phyloP scores from a whole-genome alignment of 78 protist species.

The Cyanophora paradoxa region DNA sequence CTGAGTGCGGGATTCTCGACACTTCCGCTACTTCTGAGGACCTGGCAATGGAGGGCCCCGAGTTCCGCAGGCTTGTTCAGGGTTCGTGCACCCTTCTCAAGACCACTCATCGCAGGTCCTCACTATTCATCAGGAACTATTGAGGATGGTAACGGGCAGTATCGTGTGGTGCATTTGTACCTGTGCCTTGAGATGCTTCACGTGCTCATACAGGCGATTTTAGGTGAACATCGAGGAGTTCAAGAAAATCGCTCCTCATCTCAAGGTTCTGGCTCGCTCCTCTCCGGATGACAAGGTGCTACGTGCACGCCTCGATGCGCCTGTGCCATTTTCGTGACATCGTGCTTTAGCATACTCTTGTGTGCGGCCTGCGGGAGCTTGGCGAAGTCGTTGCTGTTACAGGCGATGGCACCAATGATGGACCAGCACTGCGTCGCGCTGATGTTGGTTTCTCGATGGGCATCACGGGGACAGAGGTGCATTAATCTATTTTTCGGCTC shows the following conservation, averaged over 20 bases:
- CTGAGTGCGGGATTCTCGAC: slow-evolving; percentile 86
- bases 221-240: no score
- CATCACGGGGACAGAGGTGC: no score
- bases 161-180: no score
- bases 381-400: slow-evolving; percentile 58
- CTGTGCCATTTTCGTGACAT: no score
- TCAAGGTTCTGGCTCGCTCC: slow-evolving; percentile 24
- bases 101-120: neutral
- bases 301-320: no score
- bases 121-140: no score
- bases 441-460: slow-evolving; percentile 98
- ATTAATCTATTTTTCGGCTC: no score
- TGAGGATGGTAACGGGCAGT: no score
- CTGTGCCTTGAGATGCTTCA: neutral
- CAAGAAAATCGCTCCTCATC: neutral
- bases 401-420: slow-evolving; percentile 98
- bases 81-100: neutral
- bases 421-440: slow-evolving; percentile 86
- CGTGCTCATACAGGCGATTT: neutral
- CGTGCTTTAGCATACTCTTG: no score
- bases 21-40: slow-evolving; percentile 7
- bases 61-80: slow-evolving; percentile 50
- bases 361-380: no score
- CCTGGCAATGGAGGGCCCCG: slow-evolving; percentile 69
- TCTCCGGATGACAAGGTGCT: slow-evolving; percentile 26